These are phyloP conservation scores for Cubamyces lactineus DNA, from an alignment of 768 basidiomycete species.

Conservation along the genomic window DNA sequence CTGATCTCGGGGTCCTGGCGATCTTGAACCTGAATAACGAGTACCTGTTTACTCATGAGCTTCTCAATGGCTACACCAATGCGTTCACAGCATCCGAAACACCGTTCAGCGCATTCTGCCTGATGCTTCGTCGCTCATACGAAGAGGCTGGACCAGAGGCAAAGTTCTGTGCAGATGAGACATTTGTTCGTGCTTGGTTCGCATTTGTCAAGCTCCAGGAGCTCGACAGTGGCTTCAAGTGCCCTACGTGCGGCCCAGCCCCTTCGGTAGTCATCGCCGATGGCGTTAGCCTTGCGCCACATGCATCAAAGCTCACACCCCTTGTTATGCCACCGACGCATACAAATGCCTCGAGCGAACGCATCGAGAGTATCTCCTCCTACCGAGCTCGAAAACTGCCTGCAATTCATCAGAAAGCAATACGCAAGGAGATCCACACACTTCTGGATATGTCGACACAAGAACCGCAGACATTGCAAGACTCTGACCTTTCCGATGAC, in stretches of 20 bases:
- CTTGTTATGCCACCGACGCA: background rate
- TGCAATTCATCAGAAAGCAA: background rate
- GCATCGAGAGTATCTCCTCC: background rate
- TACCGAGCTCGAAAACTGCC: background rate
- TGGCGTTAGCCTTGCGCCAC: conserved; percentile 18
- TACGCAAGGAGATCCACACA: background rate
- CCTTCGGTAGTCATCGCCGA: conserved; percentile 24
- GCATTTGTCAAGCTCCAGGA: conserved; percentile 21
- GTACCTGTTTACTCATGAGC: conserved; percentile 25
- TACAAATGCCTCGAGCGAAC: background rate
- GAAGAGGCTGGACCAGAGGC: background rate
- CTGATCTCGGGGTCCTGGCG: conserved; percentile 15
- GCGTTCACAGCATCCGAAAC: conserved; percentile 22
- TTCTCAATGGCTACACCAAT: conserved; percentile 26
- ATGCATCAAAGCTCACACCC: background rate
- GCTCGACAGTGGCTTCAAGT: conserved; percentile 14
- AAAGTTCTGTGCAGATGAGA: conserved; percentile 21
- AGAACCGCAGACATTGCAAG: background rate
- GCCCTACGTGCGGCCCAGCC: conserved; percentile 20
- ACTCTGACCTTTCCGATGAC: background rate
- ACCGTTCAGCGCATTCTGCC: conserved; percentile 26
- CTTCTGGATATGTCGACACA: background rate
- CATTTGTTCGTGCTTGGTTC: conserved; percentile 26
- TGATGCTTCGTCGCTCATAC: conserved; percentile 14
- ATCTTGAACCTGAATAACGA: conserved; percentile 29